Base-by-base conservation (phyloP, 1,284 basidiomycete species). In the Melanopsichium pennsylvanicum region DNA sequence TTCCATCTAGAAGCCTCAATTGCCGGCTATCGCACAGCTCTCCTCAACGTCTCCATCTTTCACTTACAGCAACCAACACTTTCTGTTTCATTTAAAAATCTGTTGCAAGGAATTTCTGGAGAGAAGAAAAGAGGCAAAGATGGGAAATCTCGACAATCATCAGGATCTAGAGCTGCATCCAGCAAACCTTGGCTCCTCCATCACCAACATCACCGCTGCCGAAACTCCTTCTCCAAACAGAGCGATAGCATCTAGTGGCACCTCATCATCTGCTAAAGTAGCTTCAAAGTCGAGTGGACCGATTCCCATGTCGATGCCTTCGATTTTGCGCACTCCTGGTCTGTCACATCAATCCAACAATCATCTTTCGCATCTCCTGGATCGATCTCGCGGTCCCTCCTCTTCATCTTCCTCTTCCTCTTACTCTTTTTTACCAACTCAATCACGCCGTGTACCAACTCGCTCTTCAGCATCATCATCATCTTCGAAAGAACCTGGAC, bases 221-320 rank as follows among this genome's bases (percentile, higher is more conserved):
- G 19, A 25, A 38, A 34, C 15, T 6, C 7, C 6, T 46, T 12
- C 43, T n/a, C n/a, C n/a, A n/a, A n/a, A n/a, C n/a, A n/a, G n/a
- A n/a, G n/a, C n/a, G n/a, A n/a, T n/a, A n/a, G n/a, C n/a, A n/a
- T n/a, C n/a, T n/a, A n/a, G n/a, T n/a, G n/a, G n/a, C n/a, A n/a
- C n/a, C n/a, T n/a, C n/a, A n/a, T n/a, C n/a, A n/a, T n/a, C 27
- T 0, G 15, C 43, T 0, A 34, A 15, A 11, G n/a, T 40, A 15
- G 5, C 31, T 23, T 22, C 40, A 0, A 36, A 36, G 6, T 16
- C 31, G 16, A 10, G 54, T 3, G 64, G 59, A 6, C 45, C 66
- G 4, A 59, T 56, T 2, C 66, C 66, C 2, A 69, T 71, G 58
- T 45, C 43, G 21, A 58, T 71, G 63, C 69, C 63, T 6, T 62